Conservation (phyloP, 768 basidiomycete species). For the Nidula microcarpa region DNA sequence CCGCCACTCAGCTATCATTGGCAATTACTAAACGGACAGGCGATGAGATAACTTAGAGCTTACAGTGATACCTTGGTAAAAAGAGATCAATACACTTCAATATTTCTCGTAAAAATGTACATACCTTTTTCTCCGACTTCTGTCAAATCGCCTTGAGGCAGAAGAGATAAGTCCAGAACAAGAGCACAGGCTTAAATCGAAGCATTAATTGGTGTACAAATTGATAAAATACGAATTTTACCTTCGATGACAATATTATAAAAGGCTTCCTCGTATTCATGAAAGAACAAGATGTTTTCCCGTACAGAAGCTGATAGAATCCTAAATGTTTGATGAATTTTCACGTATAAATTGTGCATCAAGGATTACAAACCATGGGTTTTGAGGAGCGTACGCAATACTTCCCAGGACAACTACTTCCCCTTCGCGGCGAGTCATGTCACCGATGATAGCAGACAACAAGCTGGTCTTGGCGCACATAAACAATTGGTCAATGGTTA, state of each 20-base stretch:
- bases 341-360: background rate
- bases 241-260: conserved; percentile 83
- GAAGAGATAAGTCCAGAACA: conserved; percentile 70
- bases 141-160: conserved; percentile 80
- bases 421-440: conserved; percentile 79
- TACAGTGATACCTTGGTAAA: conserved; percentile 41
- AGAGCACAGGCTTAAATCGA: conserved; percentile 72
- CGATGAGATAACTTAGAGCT: background rate
- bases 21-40: background rate
- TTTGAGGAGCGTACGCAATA: conserved; percentile 83
- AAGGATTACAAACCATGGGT: conserved; percentile 62
- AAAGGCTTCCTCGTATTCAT: conserved; percentile 81
- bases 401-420: conserved; percentile 64
- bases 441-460: conserved; percentile 79
- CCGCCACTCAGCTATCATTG: conserved; percentile 68
- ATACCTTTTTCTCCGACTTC: conserved; percentile 84
- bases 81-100: too few species aligned
- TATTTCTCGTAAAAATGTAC: conserved; percentile 3
- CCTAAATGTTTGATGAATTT: conserved; percentile 31
- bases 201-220: background rate
- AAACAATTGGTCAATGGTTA: background rate
- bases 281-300: conserved; percentile 91
- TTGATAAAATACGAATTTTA: conserved; percentile 12
- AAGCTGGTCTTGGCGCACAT: conserved; percentile 54
- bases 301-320: conserved; percentile 82